Evolutionary conservation across 1,139 yeast species (phyloP), one percentile per base, ranked within the genome.

Genomic region (Zygosaccharomyces sapae): DNA sequence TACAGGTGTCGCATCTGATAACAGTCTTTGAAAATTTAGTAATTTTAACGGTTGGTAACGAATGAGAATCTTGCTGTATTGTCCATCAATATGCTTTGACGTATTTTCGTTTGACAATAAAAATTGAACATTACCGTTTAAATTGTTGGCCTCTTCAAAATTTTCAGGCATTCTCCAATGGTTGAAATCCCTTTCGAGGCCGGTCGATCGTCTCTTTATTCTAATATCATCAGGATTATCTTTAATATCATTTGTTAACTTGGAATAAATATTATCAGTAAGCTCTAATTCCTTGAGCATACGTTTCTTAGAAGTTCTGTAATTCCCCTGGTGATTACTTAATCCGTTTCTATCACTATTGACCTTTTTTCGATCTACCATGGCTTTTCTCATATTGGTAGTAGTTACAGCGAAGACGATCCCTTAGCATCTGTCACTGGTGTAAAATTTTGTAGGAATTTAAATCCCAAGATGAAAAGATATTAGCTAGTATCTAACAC

Each of bases 11-110:
- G 55, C 41, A 7, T 46, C 38, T 7, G 47, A 22, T 20, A 61
- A 40, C 20, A 61, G 42, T 19, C 55, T 50, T 6, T 55, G 45
- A 39, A 63, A 61, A 40, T 57, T 55, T 9, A 61, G 46, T 8
- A 61, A 47, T 24, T 50, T 57, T 27, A 46, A 13, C 0, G 67
- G 59, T 33, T 60, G 47, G 42, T 61, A 65, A 34, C 55, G 55
- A 22, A 64, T 57, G 35, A 47, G 57, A 2, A 64, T 38, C 30
- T 40, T 41, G 8, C 49, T 41, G 6, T 42, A 46, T 5, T 34
- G 40, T 20, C 43, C 39, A 22, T 37, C 43, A 10, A n/a, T 9
- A 12, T 24, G 5, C 31, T 18, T 25, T 24, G 30, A n/a, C 8
- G 40, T 27, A 13, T 24, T 20, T 19, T 43, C 48, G 19, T 41